Conservation (phyloP, 2,329 filamentous ascomycete species). For the Sporothrix inflata region DNA sequence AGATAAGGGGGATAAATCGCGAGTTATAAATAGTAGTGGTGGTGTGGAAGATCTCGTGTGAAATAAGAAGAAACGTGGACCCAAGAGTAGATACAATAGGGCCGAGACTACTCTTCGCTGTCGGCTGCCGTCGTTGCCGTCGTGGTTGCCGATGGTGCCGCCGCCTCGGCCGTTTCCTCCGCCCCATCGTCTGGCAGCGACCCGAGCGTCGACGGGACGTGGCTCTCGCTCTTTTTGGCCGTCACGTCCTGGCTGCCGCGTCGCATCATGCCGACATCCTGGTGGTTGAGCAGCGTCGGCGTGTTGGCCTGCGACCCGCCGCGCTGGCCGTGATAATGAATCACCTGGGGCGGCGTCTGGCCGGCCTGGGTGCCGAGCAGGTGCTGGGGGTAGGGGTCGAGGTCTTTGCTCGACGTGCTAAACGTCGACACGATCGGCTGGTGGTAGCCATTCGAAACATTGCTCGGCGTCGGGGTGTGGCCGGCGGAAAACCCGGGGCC, state of each 20-base stretch:
- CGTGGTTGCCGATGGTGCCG: not conserved
- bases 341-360: slow-evolving; percentile 65
- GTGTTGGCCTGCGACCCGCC: slow-evolving; percentile 70
- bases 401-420: slow-evolving; percentile 70
- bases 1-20: not conserved
- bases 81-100: no score
- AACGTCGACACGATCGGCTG: slow-evolving; percentile 70
- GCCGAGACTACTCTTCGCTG: not conserved
- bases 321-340: slow-evolving; percentile 69
- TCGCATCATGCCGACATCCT: slow-evolving; percentile 52
- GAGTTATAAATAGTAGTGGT: not conserved
- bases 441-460: slow-evolving; percentile 64
- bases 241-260: slow-evolving; percentile 54
- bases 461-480: slow-evolving; percentile 52
- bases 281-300: slow-evolving; percentile 58
- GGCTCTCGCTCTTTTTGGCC: slow-evolving; percentile 46
- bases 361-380: slow-evolving; percentile 64
- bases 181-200: slow-evolving; percentile 46
- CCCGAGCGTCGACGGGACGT: slow-evolving; percentile 45
- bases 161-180: slow-evolving; percentile 35
- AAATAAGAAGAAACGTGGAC: not conserved
- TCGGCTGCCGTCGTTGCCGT: not conserved
- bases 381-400: slow-evolving; percentile 69
- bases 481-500: slow-evolving; percentile 40
- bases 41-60: not conserved